These are phyloP conservation scores for Corylus avellana DNA, from an alignment of 306 rosid genomes.

Conservation along the genomic window DNA sequence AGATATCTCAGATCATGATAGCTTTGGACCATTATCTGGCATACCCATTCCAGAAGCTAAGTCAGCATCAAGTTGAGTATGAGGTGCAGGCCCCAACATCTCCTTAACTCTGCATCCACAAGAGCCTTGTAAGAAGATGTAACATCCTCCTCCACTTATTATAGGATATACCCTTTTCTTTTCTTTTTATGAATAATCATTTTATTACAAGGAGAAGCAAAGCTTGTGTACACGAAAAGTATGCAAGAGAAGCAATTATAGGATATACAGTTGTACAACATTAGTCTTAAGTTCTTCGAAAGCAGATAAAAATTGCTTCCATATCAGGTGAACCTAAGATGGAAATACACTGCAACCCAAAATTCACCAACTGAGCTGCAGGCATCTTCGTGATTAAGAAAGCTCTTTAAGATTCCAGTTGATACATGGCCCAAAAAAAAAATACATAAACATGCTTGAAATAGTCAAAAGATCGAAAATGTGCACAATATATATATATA, in stretches of 20 bases:
- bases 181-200: too few relatives aligned
- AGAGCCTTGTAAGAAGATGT: background rate
- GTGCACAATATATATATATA: too few relatives aligned
- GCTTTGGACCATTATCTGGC: constrained; percentile 96
- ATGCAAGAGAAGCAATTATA: too few relatives aligned
- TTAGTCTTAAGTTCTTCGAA: background rate
- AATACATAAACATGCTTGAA: background rate
- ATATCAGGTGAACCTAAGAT: background rate
- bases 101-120: constrained; percentile 54
- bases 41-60: constrained; percentile 94
- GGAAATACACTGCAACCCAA: background rate
- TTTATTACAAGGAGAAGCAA: too few relatives aligned
- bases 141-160: background rate
- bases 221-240: too few relatives aligned
- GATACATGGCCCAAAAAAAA: background rate
- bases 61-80: constrained; percentile 90
- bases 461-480: background rate
- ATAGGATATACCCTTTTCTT: background rate
- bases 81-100: constrained; percentile 88
- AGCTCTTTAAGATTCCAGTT: background rate
- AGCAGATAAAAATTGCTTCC: background rate
- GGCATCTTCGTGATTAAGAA: background rate
- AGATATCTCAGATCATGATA: constrained; percentile 62
- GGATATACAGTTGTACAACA: background rate
- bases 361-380: background rate